Percentiles rank a stretch among this genome's conserved stretches.
Evolutionary conservation across 2,329 filamentous ascomycete genomes (phyloP).

Genomic region (Onygena corvina): DNA sequence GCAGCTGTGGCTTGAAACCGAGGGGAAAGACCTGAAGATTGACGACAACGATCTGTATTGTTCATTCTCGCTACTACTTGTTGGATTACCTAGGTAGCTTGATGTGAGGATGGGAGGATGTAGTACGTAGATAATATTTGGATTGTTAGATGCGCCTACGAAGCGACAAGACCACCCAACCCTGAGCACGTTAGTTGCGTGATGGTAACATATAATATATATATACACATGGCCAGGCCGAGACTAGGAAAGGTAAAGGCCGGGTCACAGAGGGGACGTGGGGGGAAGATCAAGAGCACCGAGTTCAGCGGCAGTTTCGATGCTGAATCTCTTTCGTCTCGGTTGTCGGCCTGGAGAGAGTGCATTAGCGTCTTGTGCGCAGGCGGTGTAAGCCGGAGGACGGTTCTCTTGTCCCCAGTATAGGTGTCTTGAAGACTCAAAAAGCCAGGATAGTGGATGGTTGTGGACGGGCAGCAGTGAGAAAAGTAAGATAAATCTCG

Average conservation of each 20-base stretch:
- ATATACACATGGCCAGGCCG: not conserved
- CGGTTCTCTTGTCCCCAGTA: too few relatives aligned
- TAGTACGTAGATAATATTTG: not conserved
- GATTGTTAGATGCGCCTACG: not conserved
- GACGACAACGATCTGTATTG: too few relatives aligned
- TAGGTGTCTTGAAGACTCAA: too few relatives aligned
- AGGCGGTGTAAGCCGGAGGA: too few relatives aligned
- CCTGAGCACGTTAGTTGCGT: slow-evolving; percentile 5
- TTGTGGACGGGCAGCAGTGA: too few relatives aligned
- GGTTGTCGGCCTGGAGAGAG: too few relatives aligned
- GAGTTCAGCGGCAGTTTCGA: not conserved
- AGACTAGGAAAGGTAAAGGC: not conserved
- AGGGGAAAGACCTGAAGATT: not conserved
- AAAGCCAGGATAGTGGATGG: too few relatives aligned
- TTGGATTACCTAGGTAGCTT: too few relatives aligned
- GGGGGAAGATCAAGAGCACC: not conserved
- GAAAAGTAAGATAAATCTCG: too few relatives aligned
- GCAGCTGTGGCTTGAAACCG: not conserved
- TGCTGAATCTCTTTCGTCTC: not conserved
- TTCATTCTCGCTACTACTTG: too few relatives aligned
- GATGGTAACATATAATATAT: slow-evolving; percentile 3
- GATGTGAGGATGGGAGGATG: not conserved
- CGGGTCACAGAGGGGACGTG: not conserved
- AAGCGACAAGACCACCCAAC: slow-evolving; percentile 3
- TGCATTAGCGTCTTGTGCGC: too few relatives aligned